A percentile compares a stretch with the other conserved stretches of the same genome.
Conservation (phyloP, 768 basidiomycete species). For the Candolleomyces efflorescens region DNA sequence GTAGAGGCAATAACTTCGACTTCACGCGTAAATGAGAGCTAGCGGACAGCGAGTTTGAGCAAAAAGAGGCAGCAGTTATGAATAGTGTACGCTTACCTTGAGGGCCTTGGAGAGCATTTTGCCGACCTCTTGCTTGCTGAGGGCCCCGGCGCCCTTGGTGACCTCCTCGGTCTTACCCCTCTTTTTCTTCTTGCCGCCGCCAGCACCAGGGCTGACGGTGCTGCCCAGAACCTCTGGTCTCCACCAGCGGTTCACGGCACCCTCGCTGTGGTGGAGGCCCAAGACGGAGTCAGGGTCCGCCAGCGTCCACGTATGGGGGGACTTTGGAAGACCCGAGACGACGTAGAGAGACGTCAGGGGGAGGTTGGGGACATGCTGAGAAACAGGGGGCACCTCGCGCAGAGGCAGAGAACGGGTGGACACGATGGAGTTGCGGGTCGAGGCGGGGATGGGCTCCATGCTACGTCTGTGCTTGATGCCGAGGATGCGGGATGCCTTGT, state of each 20-base stretch:
- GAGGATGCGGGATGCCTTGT: constrained; percentile 76
- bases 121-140: constrained; percentile 81
- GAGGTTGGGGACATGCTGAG: constrained; percentile 58
- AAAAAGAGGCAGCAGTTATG: not conserved
- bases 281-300: constrained; percentile 80
- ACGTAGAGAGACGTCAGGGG: constrained; percentile 83
- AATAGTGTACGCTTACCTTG: constrained; percentile 49
- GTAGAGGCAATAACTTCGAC: constrained; percentile 95
- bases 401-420: constrained; percentile 67
- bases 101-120: constrained; percentile 90
- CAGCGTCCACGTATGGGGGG: constrained; percentile 86
- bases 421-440: constrained; percentile 70
- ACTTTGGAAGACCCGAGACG: constrained; percentile 85
- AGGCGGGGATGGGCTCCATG: constrained; percentile 84
- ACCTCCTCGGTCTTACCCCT: constrained; percentile 59
- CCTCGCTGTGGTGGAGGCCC: constrained; percentile 78
- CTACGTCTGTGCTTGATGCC: constrained; percentile 71
- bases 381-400: constrained; percentile 49
- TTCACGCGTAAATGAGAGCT: constrained; percentile 91
- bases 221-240: constrained; percentile 87
- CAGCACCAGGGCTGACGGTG: constrained; percentile 80
- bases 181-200: constrained; percentile 74
- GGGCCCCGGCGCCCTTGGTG: constrained; percentile 72
- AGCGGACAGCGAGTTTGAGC: not conserved
- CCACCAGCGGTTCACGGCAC: constrained; percentile 89